A percentile compares a stretch with the other conserved stretches of the same genome.
These are phyloP conservation scores for Talaromyces nanjingensis DNA, from an alignment of 495 filamentous ascomycete species.

Conservation along the genomic window DNA sequence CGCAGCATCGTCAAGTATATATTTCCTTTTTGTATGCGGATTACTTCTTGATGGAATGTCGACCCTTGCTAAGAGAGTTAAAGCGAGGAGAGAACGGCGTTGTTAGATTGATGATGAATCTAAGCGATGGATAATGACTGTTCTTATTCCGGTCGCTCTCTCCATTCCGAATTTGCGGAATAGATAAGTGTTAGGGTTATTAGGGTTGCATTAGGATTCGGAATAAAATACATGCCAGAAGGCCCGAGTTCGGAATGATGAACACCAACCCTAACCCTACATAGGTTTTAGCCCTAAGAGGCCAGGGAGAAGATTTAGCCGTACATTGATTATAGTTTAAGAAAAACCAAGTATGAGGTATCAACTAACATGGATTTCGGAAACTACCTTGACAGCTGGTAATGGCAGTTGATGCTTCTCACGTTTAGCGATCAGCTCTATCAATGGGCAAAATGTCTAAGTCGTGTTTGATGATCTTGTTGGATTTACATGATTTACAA, in stretches of 20 bases:
- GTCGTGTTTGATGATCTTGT: background rate
- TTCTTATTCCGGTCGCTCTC: background rate
- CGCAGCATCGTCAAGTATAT: constrained; percentile 8
- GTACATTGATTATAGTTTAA: background rate
- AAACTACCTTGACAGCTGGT: background rate
- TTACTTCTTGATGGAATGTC: background rate
- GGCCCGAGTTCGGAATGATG: background rate
- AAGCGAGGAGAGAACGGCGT: background rate
- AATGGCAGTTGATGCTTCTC: background rate
- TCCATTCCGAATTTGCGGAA: background rate
- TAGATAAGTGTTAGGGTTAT: background rate
- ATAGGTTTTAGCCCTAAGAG: background rate
- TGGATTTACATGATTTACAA: background rate
- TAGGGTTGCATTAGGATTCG: background rate
- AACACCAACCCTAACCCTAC: background rate
- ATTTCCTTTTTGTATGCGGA: background rate
- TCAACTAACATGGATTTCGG: background rate
- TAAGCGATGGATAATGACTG: background rate
- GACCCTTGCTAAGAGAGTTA: background rate
- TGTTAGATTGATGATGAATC: background rate
- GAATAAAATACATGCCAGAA: background rate
- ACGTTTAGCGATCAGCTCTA: background rate
- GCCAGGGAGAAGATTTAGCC: background rate
- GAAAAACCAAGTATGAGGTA: background rate
- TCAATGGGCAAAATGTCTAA: background rate